These are phyloP conservation scores for Zychaea mexicana DNA, from an alignment of 371 early-diverging fungal species.

Conservation along the genomic window DNA sequence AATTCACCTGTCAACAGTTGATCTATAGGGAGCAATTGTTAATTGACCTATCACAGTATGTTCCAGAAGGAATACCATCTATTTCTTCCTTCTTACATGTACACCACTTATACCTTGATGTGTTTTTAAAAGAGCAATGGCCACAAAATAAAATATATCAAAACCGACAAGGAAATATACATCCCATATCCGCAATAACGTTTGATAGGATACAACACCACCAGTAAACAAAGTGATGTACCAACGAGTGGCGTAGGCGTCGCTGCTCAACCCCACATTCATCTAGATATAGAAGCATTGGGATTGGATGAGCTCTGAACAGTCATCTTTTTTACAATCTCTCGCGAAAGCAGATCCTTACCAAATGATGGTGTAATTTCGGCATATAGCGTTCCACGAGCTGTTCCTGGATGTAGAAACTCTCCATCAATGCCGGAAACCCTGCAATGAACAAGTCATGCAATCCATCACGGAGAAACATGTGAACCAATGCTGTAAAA, in stretches of 20 bases:
- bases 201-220: constrained; percentile 60
- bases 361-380: constrained; percentile 52
- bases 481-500: constrained; percentile 54
- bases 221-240: constrained; percentile 67
- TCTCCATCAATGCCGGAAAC: constrained; percentile 64
- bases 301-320: neutral
- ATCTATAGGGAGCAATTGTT: constrained; percentile 23
- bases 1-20: constrained; percentile 42
- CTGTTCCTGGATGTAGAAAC: constrained; percentile 64
- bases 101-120: constrained; percentile 47
- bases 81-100: neutral
- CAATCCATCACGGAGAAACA: constrained; percentile 56
- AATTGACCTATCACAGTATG: neutral
- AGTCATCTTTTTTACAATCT: neutral
- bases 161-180: constrained; percentile 58
- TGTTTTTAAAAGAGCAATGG: constrained; percentile 55
- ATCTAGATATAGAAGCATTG: constrained; percentile 12
- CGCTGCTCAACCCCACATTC: constrained; percentile 36
- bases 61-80: neutral
- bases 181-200: constrained; percentile 66
- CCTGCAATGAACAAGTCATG: constrained; percentile 63
- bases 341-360: constrained; percentile 12
- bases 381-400: constrained; percentile 53
- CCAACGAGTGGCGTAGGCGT: constrained; percentile 66
- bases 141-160: constrained; percentile 62